Conservation (phyloP, 2,329 filamentous ascomycete genomes). For the Penicillium sp. region DNA sequence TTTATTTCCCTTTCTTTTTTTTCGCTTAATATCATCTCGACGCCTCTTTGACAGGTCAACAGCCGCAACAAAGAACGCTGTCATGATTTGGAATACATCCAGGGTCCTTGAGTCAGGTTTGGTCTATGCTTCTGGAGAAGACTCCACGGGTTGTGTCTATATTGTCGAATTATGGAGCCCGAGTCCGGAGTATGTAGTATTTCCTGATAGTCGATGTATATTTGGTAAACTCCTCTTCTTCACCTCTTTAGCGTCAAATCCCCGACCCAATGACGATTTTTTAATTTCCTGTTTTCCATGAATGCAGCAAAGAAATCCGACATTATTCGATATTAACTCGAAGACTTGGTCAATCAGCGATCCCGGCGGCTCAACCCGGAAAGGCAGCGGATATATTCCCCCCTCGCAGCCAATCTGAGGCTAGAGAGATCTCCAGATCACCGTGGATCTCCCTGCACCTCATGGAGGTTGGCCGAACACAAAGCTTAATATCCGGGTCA, state of each 20-base stretch:
- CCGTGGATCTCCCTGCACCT: slow-evolving; percentile 19
- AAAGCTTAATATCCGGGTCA: slow-evolving; percentile 13
- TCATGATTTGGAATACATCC: background rate
- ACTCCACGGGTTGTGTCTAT: background rate
- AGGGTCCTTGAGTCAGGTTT: background rate
- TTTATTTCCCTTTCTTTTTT: no score
- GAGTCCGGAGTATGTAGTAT: no score
- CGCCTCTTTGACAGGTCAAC: background rate
- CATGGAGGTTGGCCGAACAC: slow-evolving; percentile 10
- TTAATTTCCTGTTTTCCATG: background rate
- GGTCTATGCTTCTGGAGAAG: background rate
- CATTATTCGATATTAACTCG: no score
- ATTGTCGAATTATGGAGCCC: background rate
- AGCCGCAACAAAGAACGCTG: slow-evolving; percentile 1
- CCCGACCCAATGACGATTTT: background rate
- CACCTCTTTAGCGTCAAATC: background rate
- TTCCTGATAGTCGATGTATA: background rate
- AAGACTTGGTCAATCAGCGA: slow-evolving; percentile 5
- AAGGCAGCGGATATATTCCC: background rate
- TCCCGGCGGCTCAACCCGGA: background rate
- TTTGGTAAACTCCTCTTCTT: background rate
- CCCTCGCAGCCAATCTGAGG: background rate
- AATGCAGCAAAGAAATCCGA: no score
- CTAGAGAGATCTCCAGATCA: slow-evolving; percentile 19
- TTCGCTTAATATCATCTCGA: background rate